Percentiles rank a stretch among this genome's conserved stretches.
Evolutionary conservation across 306 rosid species (phyloP).

Genomic region (Inga laurina): DNA sequence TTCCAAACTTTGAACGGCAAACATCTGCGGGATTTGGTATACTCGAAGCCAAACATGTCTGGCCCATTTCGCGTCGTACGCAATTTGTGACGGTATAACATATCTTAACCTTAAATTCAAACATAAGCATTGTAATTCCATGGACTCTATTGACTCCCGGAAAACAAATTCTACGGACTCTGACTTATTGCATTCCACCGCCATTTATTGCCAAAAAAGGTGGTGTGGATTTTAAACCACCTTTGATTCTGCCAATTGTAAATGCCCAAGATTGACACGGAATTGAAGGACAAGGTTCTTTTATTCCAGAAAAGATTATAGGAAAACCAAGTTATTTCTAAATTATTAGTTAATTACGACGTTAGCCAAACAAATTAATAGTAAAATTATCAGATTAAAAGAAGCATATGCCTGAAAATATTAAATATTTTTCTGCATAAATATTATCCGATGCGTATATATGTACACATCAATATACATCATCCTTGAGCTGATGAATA

Average conservation of each 20-base stretch:
- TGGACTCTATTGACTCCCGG: background rate
- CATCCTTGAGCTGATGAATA: background rate
- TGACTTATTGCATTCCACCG: background rate
- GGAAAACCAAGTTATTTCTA: background rate
- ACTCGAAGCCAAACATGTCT: slow-evolving; percentile 1
- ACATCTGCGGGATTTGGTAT: background rate
- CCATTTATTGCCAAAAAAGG: background rate
- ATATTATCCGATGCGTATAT: background rate
- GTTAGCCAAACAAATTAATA: background rate
- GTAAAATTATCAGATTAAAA: background rate
- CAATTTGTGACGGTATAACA: background rate
- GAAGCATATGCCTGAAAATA: background rate
- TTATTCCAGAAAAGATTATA: background rate
- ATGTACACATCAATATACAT: too few relatives aligned
- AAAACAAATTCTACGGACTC: background rate
- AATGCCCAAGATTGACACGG: background rate
- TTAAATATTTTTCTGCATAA: background rate
- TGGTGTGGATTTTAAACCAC: background rate
- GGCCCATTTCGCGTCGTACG: background rate
- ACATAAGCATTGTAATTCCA: slow-evolving; percentile 4
- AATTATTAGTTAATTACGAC: background rate
- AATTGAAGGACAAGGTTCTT: background rate
- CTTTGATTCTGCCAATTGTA: background rate
- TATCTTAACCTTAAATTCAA: slow-evolving; percentile 11
- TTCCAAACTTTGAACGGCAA: background rate